Evolutionary conservation across 164 flowering plant genomes (phyloP), one percentile per base, ranked within the genome.

Genomic region (Stephania cephalantha): DNA sequence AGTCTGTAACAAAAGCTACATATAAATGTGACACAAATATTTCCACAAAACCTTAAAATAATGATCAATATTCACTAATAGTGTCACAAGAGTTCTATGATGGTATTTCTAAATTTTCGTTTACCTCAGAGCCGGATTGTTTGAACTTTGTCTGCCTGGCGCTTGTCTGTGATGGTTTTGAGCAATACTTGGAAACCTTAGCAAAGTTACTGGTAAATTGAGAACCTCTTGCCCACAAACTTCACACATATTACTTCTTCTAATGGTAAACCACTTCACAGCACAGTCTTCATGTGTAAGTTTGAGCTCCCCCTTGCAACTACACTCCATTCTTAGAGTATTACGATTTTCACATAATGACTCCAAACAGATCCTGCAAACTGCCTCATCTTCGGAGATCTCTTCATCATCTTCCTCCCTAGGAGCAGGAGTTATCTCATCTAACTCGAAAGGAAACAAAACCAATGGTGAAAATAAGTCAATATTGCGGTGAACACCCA

Each of bases 311-410:
- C 98, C 97, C 85, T 88, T 94, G 86, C 98, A 94, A 80, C 92
- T 88, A 85, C 98, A 94, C 75, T 91, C 97, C 93, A 92, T 86
- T 82, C 90, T 90, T 35, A 94, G 83, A 29, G 89, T 88, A 71
- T 83, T 86, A 79, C 87, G 87, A 78, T 85, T 92, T 74, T 88
- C 89, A 73, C 89, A 88, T 30, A 79, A 75, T 22, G 42, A 82
- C 70, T 86, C 92, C 17, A 87, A 73, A 82, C 98, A 94, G 73
- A 94, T 91, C 85, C 98, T 86, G 83, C 98, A 94, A 66, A 86
- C 84, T 65, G 95, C 95, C 79, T 91, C 97, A 78, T 94, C 94
- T 80, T 94, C 98, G n/a, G 94, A 89, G 82, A 92, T 94, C 82
- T 94, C 97, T 85, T 90, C 87, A 81, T 94, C 95, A 15, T 79